Base-by-base conservation (phyloP, 192 early-diverging fungal species). In the Podila verticillata region DNA sequence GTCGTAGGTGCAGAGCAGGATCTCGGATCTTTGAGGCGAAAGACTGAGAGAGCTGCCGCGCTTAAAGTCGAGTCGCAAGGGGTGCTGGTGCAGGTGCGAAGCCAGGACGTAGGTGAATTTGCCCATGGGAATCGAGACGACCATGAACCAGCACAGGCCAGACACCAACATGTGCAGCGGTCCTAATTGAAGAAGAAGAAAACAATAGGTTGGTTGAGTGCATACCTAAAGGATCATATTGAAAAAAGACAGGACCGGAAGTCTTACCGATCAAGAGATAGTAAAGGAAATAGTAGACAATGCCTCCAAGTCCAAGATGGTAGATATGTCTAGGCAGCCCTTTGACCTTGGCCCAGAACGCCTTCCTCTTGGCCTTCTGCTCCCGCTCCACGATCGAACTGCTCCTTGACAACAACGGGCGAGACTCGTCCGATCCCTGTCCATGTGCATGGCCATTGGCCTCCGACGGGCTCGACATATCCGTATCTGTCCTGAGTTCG, bases 121-220 rank as follows among this genome's bases (percentile, higher is more conserved):
- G n/a, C 93, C 94, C 97, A 99, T 99, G 13, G 97, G 97, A 51
- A 99, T 90, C 9, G 93, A 89, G 24, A 96, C 86, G 31, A 99
- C 93, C 13, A 90, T 83, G 61, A 97, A 92, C 90, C 93, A 97
- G 85, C 95, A 96, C 2, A 93, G 59, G 20, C 87, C 82, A 22
- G 92, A 91, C 3, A 95, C 93, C 6, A 93, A 57, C 7, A 96
- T 63, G 30, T 96, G 94, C 31, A 96, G 30, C 5, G 97, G 97
- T 0, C 90, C 93, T 81, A 92, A 68, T 82, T 71, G 22, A 73
- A 47, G 26, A 75, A 79, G 48, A 72, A 24, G n/a, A 22, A 51
- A 39, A 59, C 29, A 73, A 32, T 51, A 12, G 19, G 54, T 8
- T 15, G 1, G 24, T 13, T 32, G 8, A 4, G 20, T 48, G 13